phyloP scores from a whole-genome alignment of 2,329 filamentous ascomycete species.

The Cryphonectria naterciae region DNA sequence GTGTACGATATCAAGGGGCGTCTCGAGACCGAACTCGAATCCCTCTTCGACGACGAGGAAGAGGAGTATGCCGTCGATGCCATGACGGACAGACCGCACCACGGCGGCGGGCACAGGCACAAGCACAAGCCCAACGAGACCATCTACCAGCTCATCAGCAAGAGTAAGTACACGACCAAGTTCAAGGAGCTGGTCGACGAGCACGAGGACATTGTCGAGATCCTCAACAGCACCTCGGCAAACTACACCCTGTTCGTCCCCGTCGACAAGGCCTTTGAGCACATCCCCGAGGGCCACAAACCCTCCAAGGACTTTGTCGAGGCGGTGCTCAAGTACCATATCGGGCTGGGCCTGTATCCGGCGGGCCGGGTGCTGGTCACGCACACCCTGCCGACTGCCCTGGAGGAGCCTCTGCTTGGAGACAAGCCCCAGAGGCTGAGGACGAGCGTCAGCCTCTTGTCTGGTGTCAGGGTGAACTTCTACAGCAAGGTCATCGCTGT shows the following conservation, averaged over 20 bases:
- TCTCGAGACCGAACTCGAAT: constrained; percentile 33
- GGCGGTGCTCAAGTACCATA: constrained; percentile 73
- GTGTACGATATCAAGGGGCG: constrained; percentile 26
- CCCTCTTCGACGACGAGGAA: constrained; percentile 41
- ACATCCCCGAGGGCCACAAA: constrained; percentile 58
- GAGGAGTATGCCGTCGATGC: constrained; percentile 14
- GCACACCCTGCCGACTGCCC: constrained; percentile 74
- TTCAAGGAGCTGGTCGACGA: constrained; percentile 77
- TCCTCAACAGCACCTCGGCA: constrained; percentile 73
- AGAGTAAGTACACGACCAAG: constrained; percentile 75
- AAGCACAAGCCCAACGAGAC: constrained; percentile 64
- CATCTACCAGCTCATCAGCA: constrained; percentile 78
- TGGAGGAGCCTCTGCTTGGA: constrained; percentile 63
- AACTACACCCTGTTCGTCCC: constrained; percentile 86
- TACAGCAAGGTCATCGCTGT: constrained; percentile 71
- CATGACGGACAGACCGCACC: constrained; percentile 17
- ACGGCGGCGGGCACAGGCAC: constrained; percentile 28
- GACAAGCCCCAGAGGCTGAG: constrained; percentile 73
- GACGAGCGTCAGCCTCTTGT: constrained; percentile 61
- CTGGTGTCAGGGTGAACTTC: constrained; percentile 75
- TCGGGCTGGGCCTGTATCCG: constrained; percentile 69
- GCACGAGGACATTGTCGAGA: constrained; percentile 70
- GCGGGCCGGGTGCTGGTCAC: constrained; percentile 67
- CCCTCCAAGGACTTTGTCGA: constrained; percentile 73
- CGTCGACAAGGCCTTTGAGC: constrained; percentile 73